Evolutionary conservation across 148 eudicot genomes (phyloP).

Genomic region (Vaccinium corymbosum): DNA sequence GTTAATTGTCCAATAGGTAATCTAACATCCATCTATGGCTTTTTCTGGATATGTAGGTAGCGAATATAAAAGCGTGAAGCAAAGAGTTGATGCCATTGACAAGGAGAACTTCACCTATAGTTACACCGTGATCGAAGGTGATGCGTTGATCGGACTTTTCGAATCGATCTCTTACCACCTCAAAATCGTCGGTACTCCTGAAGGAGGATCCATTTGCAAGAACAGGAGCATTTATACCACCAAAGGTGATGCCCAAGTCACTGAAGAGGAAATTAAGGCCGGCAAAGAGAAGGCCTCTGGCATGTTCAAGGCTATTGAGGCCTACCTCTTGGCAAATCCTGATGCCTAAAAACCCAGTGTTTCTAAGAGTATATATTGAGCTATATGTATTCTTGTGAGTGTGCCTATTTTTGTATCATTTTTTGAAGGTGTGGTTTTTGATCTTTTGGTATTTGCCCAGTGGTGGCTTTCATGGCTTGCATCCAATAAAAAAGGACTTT

Average conservation of each 20-base stretch:
- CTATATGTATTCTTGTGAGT: background rate
- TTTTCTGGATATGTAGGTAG: background rate
- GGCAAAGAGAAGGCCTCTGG: background rate
- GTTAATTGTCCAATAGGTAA: background rate
- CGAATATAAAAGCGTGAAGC: background rate
- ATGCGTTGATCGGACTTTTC: background rate
- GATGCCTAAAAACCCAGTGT: background rate
- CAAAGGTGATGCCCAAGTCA: background rate
- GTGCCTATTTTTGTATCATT: background rate
- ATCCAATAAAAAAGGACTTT: background rate
- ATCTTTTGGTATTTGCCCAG: too few relatives aligned
- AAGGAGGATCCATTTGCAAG: background rate
- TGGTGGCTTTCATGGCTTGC: too few relatives aligned
- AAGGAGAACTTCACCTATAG: slow-evolving; percentile 12
- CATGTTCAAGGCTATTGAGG: background rate
- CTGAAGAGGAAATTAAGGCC: background rate
- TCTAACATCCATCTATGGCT: background rate
- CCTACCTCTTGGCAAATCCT: background rate
- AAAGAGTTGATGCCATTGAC: slow-evolving; percentile 15
- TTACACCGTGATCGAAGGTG: slow-evolving; percentile 15
- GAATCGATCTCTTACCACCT: slow-evolving; percentile 7
- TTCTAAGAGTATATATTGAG: background rate
- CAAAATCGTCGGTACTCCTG: background rate
- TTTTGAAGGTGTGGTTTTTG: background rate
- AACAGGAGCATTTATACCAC: background rate